These are phyloP conservation scores for Circinella umbellata DNA, from an alignment of 371 early-diverging fungal species.

Conservation along the genomic window DNA sequence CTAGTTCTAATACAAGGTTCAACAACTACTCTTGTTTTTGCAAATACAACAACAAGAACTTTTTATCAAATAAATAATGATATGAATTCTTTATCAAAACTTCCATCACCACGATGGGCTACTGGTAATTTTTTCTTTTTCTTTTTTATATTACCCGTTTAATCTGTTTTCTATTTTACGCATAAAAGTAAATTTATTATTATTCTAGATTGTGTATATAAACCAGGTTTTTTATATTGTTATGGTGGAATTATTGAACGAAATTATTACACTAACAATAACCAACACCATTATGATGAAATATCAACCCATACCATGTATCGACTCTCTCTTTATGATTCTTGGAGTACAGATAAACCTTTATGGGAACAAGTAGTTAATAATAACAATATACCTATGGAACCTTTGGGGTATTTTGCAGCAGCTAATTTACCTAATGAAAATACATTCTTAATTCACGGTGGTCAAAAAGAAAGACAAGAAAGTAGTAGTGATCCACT, in stretches of 20 bases:
- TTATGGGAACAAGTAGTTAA: conserved; percentile 25
- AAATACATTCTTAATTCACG: conserved; percentile 31
- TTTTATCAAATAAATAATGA: no score
- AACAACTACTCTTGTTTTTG: no score
- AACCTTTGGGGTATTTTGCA: conserved; percentile 29
- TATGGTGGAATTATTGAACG: conserved; percentile 27
- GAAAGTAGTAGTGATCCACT: background rate
- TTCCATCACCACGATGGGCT: no score
- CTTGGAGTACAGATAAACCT: conserved; percentile 38
- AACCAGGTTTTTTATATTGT: conserved; percentile 25
- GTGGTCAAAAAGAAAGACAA: conserved; percentile 15
- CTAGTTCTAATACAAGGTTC: no score
- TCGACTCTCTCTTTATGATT: conserved; percentile 17
- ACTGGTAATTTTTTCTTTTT: no score
- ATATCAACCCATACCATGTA: conserved; percentile 23
- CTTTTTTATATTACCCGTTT: no score
- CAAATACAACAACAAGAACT: no score
- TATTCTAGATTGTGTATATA: conserved; percentile 35
- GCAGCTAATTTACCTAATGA: conserved; percentile 22
- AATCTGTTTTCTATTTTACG: no score
- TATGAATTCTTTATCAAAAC: no score
- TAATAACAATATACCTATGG: background rate
- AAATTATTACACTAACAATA: background rate
- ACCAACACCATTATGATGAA: background rate
- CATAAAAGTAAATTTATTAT: no score